Evolutionary conservation across 768 basidiomycete species (phyloP).

Genomic region (Rhodotorula paludigena): DNA sequence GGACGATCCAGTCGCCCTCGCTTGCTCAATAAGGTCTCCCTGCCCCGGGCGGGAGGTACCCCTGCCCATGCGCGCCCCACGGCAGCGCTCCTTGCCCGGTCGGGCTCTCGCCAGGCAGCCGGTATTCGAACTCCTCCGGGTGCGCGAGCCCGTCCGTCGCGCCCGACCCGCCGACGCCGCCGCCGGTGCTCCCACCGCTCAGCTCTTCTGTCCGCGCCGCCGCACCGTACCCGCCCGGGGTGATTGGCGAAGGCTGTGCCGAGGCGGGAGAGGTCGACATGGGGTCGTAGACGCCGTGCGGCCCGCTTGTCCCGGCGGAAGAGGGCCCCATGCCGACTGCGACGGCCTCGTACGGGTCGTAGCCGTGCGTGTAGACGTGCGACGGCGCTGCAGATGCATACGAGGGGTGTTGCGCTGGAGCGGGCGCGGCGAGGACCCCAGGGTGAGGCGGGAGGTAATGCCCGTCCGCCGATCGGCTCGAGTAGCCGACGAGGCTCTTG

Average conservation of each 20-base stretch:
- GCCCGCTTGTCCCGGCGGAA: background rate
- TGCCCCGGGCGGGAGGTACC: too few species aligned
- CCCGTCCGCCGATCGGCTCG: background rate
- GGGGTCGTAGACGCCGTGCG: slow-evolving; percentile 16
- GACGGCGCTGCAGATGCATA: too few species aligned
- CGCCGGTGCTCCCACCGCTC: too few species aligned
- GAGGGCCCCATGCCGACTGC: too few species aligned
- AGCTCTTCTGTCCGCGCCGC: too few species aligned
- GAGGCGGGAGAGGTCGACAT: slow-evolving; percentile 1
- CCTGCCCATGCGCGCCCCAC: too few species aligned
- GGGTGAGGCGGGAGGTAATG: background rate
- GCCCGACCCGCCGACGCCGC: background rate
- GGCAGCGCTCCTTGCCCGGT: background rate
- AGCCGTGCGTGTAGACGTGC: background rate
- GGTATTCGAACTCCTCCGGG: slow-evolving; percentile 32
- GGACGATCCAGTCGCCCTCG: too few species aligned
- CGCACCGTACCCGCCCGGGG: too few species aligned
- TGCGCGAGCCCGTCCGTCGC: slow-evolving; percentile 25
- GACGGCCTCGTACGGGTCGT: slow-evolving; percentile 1
- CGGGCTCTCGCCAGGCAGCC: background rate
- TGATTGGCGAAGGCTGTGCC: too few species aligned
- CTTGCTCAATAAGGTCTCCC: too few species aligned
- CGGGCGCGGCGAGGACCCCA: background rate
- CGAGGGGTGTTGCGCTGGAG: background rate
- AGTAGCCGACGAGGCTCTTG: background rate